Evolutionary conservation across 306 rosid genomes (phyloP).

Genomic region (Prinsepia uniflora): DNA sequence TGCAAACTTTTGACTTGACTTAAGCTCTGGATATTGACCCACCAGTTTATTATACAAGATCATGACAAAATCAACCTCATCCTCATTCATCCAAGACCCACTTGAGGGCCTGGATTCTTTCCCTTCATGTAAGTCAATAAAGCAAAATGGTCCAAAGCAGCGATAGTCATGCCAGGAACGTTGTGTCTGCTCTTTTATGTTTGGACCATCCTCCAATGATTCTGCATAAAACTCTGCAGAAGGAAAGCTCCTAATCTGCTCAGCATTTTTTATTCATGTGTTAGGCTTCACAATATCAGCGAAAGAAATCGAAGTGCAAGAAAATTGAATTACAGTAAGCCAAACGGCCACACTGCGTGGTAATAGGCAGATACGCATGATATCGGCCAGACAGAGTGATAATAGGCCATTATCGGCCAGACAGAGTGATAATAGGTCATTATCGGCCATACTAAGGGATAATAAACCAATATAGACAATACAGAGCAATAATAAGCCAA

Average conservation of each 20-base stretch:
- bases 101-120: constrained; percentile 58
- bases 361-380: too few relatives aligned
- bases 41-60: constrained; percentile 68
- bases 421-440: too few relatives aligned
- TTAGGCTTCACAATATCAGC: neutral
- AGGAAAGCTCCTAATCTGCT: constrained; percentile 89
- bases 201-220: constrained; percentile 77
- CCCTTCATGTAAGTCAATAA: constrained; percentile 79
- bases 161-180: constrained; percentile 74
- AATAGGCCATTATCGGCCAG: too few relatives aligned
- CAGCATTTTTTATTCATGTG: neutral
- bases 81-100: constrained; percentile 71
- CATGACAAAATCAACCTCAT: constrained; percentile 85
- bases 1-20: constrained; percentile 72
- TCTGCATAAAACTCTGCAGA: constrained; percentile 76
- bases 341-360: too few relatives aligned
- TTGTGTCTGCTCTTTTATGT: constrained; percentile 40
- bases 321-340: too few relatives aligned
- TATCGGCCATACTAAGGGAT: too few relatives aligned
- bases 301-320: neutral
- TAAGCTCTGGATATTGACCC: constrained; percentile 56
- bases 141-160: constrained; percentile 88
- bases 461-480: too few relatives aligned
- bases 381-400: too few relatives aligned
- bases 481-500: too few relatives aligned